Evolutionary conservation across 1,284 basidiomycete genomes (phyloP).

Genomic region (Ganoderma lucidum): DNA sequence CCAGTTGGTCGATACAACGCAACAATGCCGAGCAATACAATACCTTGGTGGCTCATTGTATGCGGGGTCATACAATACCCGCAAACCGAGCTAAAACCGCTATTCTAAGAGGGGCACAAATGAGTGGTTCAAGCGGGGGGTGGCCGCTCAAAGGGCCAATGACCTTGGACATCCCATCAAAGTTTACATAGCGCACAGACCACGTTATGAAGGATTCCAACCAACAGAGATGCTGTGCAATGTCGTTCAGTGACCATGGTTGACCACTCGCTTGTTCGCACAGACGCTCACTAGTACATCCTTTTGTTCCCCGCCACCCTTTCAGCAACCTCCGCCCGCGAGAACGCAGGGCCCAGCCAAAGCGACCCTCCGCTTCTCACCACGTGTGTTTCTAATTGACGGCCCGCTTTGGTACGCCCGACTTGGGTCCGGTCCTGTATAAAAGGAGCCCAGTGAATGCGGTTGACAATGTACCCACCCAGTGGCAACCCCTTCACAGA

Average conservation of each 20-base stretch:
- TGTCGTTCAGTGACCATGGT: background rate
- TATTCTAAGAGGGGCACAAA: background rate
- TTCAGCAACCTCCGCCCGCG: background rate
- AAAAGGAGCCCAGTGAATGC: slow-evolving; percentile 7
- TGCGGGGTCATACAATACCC: background rate
- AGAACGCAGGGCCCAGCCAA: slow-evolving; percentile 2
- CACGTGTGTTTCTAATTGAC: slow-evolving; percentile 7
- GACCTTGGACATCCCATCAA: background rate
- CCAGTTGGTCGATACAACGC: background rate
- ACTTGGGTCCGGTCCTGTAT: slow-evolving; percentile 1
- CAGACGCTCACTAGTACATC: slow-evolving; percentile 9
- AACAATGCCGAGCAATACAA: background rate
- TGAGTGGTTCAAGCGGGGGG: background rate
- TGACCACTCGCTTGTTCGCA: slow-evolving; percentile 11
- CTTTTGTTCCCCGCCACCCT: slow-evolving; percentile 15
- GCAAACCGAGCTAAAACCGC: background rate
- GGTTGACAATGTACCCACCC: slow-evolving; percentile 8
- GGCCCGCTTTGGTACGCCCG: slow-evolving; percentile 6
- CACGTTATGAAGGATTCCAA: background rate
- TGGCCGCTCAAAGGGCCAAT: background rate
- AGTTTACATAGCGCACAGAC: background rate
- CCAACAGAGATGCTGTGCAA: background rate
- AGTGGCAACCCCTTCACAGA: slow-evolving; percentile 4
- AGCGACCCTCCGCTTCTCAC: slow-evolving; percentile 4
- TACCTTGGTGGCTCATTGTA: background rate